A percentile compares a stretch with the other conserved stretches of the same genome.
Conservation (phyloP, 1,284 basidiomycete genomes). For the Ustilago esculenta region DNA sequence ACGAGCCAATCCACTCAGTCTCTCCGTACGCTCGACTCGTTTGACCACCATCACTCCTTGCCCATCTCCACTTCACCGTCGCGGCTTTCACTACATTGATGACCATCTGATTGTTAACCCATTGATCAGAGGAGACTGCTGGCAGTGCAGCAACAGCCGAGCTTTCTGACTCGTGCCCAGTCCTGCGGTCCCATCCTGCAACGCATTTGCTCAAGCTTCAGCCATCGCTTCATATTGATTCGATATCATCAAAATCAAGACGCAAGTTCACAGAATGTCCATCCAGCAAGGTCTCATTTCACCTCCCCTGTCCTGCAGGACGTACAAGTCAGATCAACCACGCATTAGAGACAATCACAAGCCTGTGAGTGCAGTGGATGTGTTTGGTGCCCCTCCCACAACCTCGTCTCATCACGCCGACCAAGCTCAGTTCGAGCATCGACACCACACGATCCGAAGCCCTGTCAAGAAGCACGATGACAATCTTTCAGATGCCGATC, state of each 20-base stretch:
- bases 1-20: background rate
- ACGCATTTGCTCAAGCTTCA: background rate
- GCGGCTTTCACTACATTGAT: background rate
- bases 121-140: background rate
- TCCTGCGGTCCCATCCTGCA: background rate
- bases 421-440: slow-evolving; percentile 2
- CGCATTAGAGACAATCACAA: slow-evolving; percentile 17
- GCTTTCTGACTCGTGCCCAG: slow-evolving; percentile 5
- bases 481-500: slow-evolving; percentile 12
- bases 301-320: slow-evolving; percentile 29
- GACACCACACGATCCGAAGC: slow-evolving; percentile 21
- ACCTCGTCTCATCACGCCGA: background rate
- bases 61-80: background rate
- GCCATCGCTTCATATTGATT: no score
- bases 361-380: slow-evolving; percentile 11
- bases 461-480: slow-evolving; percentile 33
- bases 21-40: background rate
- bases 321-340: slow-evolving; percentile 28
- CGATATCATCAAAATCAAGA: no score
- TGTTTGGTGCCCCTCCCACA: slow-evolving; percentile 9
- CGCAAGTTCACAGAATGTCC: slow-evolving; percentile 17
- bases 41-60: no score
- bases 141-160: background rate
- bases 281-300: slow-evolving; percentile 41
- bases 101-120: slow-evolving; percentile 4